phyloP scores from a whole-genome alignment of 768 basidiomycete genomes.

The Tricholoma matsutake region DNA sequence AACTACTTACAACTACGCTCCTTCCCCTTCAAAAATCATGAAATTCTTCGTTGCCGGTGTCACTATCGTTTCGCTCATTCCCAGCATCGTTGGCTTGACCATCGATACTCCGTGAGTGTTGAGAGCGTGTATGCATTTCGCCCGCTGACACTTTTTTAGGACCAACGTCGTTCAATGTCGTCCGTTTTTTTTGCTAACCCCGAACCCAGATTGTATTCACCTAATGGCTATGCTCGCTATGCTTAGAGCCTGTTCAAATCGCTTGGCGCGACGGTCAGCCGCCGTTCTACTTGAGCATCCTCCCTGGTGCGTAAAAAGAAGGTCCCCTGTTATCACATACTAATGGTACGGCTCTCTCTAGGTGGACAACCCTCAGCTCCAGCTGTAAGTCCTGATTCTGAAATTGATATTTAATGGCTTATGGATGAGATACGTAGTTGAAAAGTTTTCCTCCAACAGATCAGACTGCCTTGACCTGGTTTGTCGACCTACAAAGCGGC shows the following conservation, averaged over 20 bases:
- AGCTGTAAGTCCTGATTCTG: slow-evolving; percentile 39
- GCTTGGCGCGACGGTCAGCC: slow-evolving; percentile 47
- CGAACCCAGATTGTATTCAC: not conserved
- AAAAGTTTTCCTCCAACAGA: slow-evolving; percentile 47
- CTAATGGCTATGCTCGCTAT: not conserved
- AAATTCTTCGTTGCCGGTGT: slow-evolving; percentile 34
- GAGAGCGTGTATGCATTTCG: not conserved
- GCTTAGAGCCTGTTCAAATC: slow-evolving; percentile 56
- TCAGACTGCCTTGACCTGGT: slow-evolving; percentile 51
- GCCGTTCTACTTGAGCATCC: slow-evolving; percentile 58
- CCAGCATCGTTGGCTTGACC: slow-evolving; percentile 41
- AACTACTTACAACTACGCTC: slow-evolving; percentile 8
- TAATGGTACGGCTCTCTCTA: slow-evolving; percentile 20
- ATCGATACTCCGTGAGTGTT: slow-evolving; percentile 61
- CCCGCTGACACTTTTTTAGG: slow-evolving; percentile 23
- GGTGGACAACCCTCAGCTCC: slow-evolving; percentile 50
- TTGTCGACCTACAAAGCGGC: slow-evolving; percentile 38
- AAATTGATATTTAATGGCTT: no score
- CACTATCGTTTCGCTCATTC: slow-evolving; percentile 36
- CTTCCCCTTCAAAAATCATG: slow-evolving; percentile 26
- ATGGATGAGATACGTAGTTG: slow-evolving; percentile 34
- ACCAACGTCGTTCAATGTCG: slow-evolving; percentile 45
- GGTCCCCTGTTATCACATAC: not conserved
- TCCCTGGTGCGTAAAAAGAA: slow-evolving; percentile 49
- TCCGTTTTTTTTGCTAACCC: slow-evolving; percentile 27